These are phyloP conservation scores for Entamoeba histolytica DNA, from an alignment of 208 protist species.

Conservation along the genomic window DNA sequence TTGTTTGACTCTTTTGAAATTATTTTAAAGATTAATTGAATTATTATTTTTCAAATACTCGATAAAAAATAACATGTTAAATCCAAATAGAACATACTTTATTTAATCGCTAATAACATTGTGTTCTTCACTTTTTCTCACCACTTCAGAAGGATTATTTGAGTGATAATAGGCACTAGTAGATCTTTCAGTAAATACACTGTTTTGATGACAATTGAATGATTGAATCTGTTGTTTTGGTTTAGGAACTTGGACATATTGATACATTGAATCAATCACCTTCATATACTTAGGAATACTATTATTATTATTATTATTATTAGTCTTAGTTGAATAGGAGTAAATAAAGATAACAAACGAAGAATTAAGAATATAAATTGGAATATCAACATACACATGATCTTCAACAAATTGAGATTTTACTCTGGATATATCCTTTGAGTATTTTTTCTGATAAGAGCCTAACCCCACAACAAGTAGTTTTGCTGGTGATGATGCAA, in stretches of 20 bases:
- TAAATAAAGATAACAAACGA: background rate
- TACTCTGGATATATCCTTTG: background rate
- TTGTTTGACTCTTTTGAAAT: too few species aligned
- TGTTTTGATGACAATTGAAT: background rate
- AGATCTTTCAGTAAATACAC: background rate
- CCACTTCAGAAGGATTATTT: too few species aligned
- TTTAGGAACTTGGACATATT: background rate
- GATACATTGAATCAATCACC: background rate
- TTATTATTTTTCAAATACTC: too few species aligned
- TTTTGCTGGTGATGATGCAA: background rate
- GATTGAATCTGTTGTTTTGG: background rate
- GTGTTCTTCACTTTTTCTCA: too few species aligned
- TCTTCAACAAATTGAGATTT: background rate
- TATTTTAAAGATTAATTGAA: too few species aligned
- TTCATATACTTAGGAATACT: background rate
- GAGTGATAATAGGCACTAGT: background rate
- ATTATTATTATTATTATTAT: background rate
- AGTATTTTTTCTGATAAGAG: background rate
- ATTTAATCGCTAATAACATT: too few species aligned
- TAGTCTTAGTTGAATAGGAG: background rate
- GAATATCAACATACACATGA: background rate
- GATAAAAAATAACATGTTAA: too few species aligned
- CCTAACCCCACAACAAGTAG: background rate
- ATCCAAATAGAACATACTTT: too few species aligned
- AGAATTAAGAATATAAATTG: background rate